Conservation (phyloP, 805 yeast species). For the Alloascoidea hylecoeti region DNA sequence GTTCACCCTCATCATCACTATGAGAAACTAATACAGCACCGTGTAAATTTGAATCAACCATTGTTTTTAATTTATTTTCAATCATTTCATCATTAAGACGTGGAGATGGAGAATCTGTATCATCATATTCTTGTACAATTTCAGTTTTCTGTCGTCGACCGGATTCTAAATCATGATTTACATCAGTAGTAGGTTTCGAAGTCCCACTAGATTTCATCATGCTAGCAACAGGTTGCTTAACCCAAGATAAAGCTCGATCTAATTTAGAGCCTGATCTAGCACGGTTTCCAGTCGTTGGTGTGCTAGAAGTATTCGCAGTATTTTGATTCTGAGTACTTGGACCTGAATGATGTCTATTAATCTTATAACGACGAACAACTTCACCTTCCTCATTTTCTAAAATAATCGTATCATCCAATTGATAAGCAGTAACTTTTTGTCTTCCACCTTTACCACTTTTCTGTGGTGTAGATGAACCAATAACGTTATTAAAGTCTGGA, state of each 20-base stretch:
- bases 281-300: constrained; percentile 2
- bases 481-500: too few species aligned
- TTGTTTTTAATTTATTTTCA: constrained; percentile 3
- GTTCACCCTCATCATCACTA: constrained; percentile 11
- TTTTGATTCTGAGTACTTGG: constrained; percentile 4
- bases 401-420: constrained; percentile 60
- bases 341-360: constrained; percentile 37
- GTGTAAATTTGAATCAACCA: too few species aligned
- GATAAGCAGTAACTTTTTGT: constrained; percentile 53
- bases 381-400: constrained; percentile 92
- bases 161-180: not conserved
- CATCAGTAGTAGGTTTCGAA: not conserved
- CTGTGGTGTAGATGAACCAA: too few species aligned
- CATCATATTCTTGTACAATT: constrained; percentile 2
- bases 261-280: constrained; percentile 3
- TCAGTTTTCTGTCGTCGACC: not conserved
- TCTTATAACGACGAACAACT: constrained; percentile 66
- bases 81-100: constrained; percentile 3
- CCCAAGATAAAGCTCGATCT: constrained; percentile 35
- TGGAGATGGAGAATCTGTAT: not conserved
- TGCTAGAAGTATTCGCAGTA: not conserved
- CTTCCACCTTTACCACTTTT: constrained; percentile 17
- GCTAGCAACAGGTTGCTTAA: constrained; percentile 22
- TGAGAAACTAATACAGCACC: too few species aligned
- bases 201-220: not conserved